These are phyloP conservation scores for Serendipita vermifera DNA, from an alignment of 768 basidiomycete species.

Conservation along the genomic window DNA sequence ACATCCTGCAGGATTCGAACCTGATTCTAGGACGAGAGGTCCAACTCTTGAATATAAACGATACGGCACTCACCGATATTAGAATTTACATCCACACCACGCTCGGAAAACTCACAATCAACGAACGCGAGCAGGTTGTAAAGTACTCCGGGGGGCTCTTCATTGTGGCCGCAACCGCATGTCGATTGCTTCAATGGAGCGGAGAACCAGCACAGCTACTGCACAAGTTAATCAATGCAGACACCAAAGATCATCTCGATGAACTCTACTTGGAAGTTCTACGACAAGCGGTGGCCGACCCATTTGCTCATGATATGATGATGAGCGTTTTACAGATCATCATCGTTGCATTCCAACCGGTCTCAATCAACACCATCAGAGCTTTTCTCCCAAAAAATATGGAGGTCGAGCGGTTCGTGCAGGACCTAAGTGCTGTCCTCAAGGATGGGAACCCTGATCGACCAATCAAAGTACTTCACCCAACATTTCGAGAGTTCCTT, in stretches of 20 bases:
- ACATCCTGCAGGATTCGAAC: not conserved
- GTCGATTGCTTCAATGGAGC: not conserved
- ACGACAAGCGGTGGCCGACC: not conserved
- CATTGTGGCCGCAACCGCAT: not conserved
- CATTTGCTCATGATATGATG: not conserved
- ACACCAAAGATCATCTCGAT: not conserved
- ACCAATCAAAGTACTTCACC: not conserved
- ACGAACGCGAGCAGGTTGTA: not conserved
- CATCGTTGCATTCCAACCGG: constrained; percentile 2
- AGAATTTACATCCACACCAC: not conserved
- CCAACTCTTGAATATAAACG: not conserved
- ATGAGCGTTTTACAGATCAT: not conserved
- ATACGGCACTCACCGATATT: not conserved
- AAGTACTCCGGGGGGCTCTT: not conserved
- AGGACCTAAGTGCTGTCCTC: not conserved
- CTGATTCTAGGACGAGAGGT: not conserved
- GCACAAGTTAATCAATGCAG: not conserved
- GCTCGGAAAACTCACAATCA: not conserved
- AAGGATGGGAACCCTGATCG: constrained; percentile 3
- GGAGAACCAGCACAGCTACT: not conserved
- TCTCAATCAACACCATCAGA: constrained; percentile 6
- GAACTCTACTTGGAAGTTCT: not conserved
- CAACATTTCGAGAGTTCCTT: constrained; percentile 1
- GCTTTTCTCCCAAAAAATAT: not conserved
- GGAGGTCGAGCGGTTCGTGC: not conserved